A percentile compares a stretch with the other conserved stretches of the same genome.
Conservation (phyloP, 139 green algal genomes). For the Volvox reticuliferus region DNA sequence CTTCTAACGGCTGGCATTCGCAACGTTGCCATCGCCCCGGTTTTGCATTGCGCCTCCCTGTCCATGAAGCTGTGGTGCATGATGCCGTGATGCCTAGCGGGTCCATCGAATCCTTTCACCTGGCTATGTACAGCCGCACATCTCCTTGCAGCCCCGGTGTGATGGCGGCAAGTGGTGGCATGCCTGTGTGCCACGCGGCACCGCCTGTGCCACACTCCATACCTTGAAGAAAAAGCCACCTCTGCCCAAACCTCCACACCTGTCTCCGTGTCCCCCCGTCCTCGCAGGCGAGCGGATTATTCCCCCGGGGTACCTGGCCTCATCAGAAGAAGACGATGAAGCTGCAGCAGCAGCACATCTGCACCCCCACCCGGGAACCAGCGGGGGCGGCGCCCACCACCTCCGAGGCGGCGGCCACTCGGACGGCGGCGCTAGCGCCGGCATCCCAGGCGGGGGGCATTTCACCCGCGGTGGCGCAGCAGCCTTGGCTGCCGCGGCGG, state of each 20-base stretch:
- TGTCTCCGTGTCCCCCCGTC: background rate
- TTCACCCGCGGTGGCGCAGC: slow-evolving; percentile 24
- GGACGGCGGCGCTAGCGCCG: background rate
- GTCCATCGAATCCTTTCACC: too few species aligned
- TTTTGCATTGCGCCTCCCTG: too few species aligned
- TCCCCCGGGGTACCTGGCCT: slow-evolving; percentile 11
- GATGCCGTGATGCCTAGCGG: too few species aligned
- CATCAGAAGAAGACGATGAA: slow-evolving; percentile 8
- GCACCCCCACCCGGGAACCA: background rate
- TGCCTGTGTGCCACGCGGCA: too few species aligned
- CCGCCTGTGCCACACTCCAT: too few species aligned
- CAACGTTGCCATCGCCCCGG: too few species aligned
- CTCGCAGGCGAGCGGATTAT: slow-evolving; percentile 30
- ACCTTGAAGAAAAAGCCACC: too few species aligned
- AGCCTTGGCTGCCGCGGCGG: background rate
- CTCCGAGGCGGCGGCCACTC: background rate
- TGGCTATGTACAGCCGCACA: too few species aligned
- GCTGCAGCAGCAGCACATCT: background rate
- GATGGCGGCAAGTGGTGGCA: too few species aligned
- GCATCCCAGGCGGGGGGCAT: background rate
- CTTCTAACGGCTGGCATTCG: too few species aligned
- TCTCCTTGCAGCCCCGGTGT: too few species aligned
- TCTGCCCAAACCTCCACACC: background rate
- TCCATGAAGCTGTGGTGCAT: too few species aligned
- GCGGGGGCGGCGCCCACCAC: background rate